Base-by-base conservation (phyloP, 352 stramenopile species). In the Globisporangium emineosum region DNA sequence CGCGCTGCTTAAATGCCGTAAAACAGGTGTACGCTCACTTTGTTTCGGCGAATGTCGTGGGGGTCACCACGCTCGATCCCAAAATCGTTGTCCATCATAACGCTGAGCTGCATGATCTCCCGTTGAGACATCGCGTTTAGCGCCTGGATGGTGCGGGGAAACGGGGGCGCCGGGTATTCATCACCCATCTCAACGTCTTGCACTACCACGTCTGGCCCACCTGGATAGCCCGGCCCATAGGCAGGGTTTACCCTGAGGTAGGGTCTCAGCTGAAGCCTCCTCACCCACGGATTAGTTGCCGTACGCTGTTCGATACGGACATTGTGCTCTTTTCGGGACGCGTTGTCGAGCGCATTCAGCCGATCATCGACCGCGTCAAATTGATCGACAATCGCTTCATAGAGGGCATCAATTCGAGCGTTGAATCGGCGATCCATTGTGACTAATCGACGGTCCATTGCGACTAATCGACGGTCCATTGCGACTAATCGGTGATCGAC, bases 1-100 rank as follows among this genome's bases (percentile, higher is more conserved):
- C 33, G 37, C 37, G 13, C 37, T n/a, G 15, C n/a, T 64, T 69
- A 1, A 69, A 64, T 7, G 53, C 60, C 15, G 25, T 15, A 55
- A n/a, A 35, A 33, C 49, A 55, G 19, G 6, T 8, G 17, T 9
- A 25, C 7, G n/a, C 15, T 27, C 15, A 55, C 23, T 33, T 55
- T 35, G 15, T 30, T 21, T 4, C 25, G 15, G 23, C 15, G 13
- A 27, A 21, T 21, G 3, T 10, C 13, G 21, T 35, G 2, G 25
- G 15, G 13, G 15, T 35, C 49, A 9, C 25, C 25, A 35, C 5
- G 5, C 13, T 35, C 5, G 49, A 55, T 55, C 13, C 49, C 49
- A 15, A 55, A 55, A 55, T 55, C 49, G 49, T 23, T 19, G 1
- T 33, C 25, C 43, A 33, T 66, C 13, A 55, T 0, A 17, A 55